Percentiles rank a stretch among this genome's conserved stretches.
Evolutionary conservation across 2,329 filamentous ascomycete genomes (phyloP).

Genomic region (Trichophaea hybrida): DNA sequence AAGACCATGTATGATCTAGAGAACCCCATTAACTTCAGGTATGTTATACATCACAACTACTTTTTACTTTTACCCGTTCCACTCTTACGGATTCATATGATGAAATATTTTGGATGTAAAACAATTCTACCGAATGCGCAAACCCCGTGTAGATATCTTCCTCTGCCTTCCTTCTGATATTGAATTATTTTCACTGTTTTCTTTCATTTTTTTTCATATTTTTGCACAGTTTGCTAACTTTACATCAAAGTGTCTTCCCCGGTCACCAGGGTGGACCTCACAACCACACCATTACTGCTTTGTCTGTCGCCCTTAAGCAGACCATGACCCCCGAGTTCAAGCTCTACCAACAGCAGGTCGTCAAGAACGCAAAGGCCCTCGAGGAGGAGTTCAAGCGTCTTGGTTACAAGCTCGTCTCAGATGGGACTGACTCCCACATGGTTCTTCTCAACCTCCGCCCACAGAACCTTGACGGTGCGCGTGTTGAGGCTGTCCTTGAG

Average conservation of each 20-base stretch:
- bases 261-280: conserved; percentile 97
- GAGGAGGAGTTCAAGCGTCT: conserved; percentile 72
- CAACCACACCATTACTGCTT: conserved; percentile 98
- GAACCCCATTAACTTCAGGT: conserved; percentile 82
- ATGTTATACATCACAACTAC: conserved; percentile 2
- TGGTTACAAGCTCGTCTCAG: conserved; percentile 86
- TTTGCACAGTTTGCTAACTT: background rate
- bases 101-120: conserved; percentile 10
- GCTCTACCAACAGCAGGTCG: conserved; percentile 81
- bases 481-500: conserved; percentile 90
- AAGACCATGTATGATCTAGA: conserved; percentile 85
- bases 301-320: conserved; percentile 90
- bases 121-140: conserved; percentile 7
- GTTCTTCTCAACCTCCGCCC: conserved; percentile 88
- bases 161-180: background rate
- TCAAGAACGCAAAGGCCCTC: conserved; percentile 84
- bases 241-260: conserved; percentile 62
- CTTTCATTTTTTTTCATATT: background rate
- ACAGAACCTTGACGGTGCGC: conserved; percentile 74
- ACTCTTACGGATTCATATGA: background rate
- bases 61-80: background rate
- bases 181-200: background rate
- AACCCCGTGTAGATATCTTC: conserved; percentile 10
- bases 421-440: conserved; percentile 95
- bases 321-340: conserved; percentile 82